Evolutionary conservation across 1,284 basidiomycete species (phyloP).

Genomic region (Earliella scabrosa): DNA sequence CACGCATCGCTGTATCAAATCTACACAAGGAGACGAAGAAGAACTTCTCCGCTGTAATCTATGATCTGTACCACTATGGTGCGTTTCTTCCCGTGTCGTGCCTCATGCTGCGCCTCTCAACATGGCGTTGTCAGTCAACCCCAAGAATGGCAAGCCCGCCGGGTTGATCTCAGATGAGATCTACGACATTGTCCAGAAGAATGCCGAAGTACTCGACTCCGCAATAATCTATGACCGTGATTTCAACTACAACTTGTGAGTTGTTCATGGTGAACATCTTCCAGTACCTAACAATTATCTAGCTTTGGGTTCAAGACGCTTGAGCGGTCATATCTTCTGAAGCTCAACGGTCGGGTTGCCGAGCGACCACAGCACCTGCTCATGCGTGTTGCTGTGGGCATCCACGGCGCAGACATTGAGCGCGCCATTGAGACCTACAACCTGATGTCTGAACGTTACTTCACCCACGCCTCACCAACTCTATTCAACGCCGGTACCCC

Average conservation of each 20-base stretch:
- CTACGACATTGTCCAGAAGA: slow-evolving; percentile 83
- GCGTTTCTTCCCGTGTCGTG: slow-evolving; percentile 33
- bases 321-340: slow-evolving; percentile 96
- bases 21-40: slow-evolving; percentile 99
- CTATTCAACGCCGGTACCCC: slow-evolving; percentile 99
- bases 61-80: slow-evolving; percentile 92
- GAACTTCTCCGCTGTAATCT: slow-evolving; percentile 91
- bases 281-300: slow-evolving; percentile 10
- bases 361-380: slow-evolving; percentile 99
- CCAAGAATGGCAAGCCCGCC: slow-evolving; percentile 88
- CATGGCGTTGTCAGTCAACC: slow-evolving; percentile 74
- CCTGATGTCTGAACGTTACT: slow-evolving; percentile 96
- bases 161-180: slow-evolving; percentile 94
- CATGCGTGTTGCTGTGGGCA: slow-evolving; percentile 99
- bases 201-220: slow-evolving; percentile 88
- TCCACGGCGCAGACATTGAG: slow-evolving; percentile 92
- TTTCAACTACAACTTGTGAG: slow-evolving; percentile 94
- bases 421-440: slow-evolving; percentile 92
- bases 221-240: slow-evolving; percentile 98
- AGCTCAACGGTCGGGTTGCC: slow-evolving; percentile 93
- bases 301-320: slow-evolving; percentile 99
- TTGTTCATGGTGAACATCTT: slow-evolving; percentile 4
- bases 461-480: slow-evolving; percentile 98
- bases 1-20: slow-evolving; percentile 98
- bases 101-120: no score